Percentiles rank a stretch among this genome's conserved stretches.
phyloP scores from a whole-genome alignment of 2,329 filamentous ascomycete genomes.

The Tolypocladium endophyticum region DNA sequence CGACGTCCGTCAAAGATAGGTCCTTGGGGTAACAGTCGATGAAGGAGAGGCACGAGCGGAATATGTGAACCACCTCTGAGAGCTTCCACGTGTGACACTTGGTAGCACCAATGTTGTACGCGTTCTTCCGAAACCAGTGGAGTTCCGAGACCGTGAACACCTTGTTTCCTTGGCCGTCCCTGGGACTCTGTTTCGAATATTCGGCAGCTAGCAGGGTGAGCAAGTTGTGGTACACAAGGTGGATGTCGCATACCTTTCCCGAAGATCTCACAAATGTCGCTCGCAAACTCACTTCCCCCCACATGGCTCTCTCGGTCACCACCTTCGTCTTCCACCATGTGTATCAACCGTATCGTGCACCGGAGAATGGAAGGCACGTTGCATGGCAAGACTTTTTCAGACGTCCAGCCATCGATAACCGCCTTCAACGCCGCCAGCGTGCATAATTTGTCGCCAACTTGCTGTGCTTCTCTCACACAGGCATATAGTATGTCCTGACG shows the following conservation, averaged over 20 bases:
- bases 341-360: conserved; percentile 42
- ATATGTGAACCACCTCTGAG: conserved; percentile 42
- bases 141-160: conserved; percentile 56
- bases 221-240: background rate
- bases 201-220: conserved; percentile 14
- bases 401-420: conserved; percentile 16
- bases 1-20: conserved; percentile 24
- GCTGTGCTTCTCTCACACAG: conserved; percentile 68
- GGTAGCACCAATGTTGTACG: conserved; percentile 67
- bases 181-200: conserved; percentile 21
- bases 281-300: conserved; percentile 11
- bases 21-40: conserved; percentile 39
- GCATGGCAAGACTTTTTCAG: conserved; percentile 7
- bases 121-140: conserved; percentile 74
- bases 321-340: conserved; percentile 27
- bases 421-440: conserved; percentile 30
- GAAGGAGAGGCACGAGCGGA: conserved; percentile 41
- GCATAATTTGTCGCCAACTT: conserved; percentile 49
- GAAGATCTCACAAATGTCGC: conserved; percentile 44
- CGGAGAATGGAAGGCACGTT: conserved; percentile 27
- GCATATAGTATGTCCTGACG: conserved; percentile 59
- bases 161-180: conserved; percentile 28
- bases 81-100: conserved; percentile 45
- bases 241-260: conserved; percentile 25
- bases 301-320: conserved; percentile 6